A percentile compares a stretch with the other conserved stretches of the same genome.
phyloP scores from a whole-genome alignment of 306 rosid species.

The Corylus americana region DNA sequence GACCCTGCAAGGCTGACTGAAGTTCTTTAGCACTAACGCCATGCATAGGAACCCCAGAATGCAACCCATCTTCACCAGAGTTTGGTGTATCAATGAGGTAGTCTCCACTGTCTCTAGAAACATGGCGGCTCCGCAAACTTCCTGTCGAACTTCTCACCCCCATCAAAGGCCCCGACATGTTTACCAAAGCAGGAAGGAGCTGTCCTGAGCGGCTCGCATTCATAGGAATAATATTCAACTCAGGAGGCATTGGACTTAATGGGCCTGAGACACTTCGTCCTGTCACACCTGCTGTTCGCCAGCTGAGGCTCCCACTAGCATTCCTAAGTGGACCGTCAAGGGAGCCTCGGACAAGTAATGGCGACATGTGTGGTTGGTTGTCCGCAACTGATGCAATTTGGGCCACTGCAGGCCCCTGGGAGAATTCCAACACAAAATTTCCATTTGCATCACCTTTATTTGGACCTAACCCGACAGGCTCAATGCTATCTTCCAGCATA shows the following conservation, averaged over 20 bases:
- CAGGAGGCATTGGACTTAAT: conserved; percentile 96
- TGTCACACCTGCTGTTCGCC: conserved; percentile 95
- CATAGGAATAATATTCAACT: conserved; percentile 82
- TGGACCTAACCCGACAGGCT: conserved; percentile 58
- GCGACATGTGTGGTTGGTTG: conserved; percentile 98
- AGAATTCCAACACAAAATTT: conserved; percentile 88
- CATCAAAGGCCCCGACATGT: conserved; percentile 98
- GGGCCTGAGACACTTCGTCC: conserved; percentile 99
- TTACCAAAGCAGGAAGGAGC: conserved; percentile 89
- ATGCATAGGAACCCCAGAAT: conserved; percentile 56
- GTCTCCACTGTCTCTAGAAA: conserved; percentile 97
- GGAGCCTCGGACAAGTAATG: conserved; percentile 97
- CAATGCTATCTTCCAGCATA: conserved; percentile 91
- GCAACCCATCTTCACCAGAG: conserved; percentile 94
- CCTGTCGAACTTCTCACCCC: conserved; percentile 99
- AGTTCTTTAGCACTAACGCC: conserved; percentile 93
- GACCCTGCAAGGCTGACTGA: conserved; percentile 98
- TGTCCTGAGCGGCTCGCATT: conserved; percentile 91
- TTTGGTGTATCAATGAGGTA: conserved; percentile 97
- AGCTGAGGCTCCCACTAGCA: conserved; percentile 97
- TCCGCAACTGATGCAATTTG: conserved; percentile 86
- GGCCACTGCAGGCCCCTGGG: conserved; percentile 92
- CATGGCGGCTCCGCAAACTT: conserved; percentile 93
- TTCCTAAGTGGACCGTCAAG: conserved; percentile 97
- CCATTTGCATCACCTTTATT: conserved; percentile 74